Evolutionary conservation across 495 filamentous ascomycete genomes (phyloP), one percentile per base, ranked within the genome.

Genomic region (Pseudevernia furfuracea): DNA sequence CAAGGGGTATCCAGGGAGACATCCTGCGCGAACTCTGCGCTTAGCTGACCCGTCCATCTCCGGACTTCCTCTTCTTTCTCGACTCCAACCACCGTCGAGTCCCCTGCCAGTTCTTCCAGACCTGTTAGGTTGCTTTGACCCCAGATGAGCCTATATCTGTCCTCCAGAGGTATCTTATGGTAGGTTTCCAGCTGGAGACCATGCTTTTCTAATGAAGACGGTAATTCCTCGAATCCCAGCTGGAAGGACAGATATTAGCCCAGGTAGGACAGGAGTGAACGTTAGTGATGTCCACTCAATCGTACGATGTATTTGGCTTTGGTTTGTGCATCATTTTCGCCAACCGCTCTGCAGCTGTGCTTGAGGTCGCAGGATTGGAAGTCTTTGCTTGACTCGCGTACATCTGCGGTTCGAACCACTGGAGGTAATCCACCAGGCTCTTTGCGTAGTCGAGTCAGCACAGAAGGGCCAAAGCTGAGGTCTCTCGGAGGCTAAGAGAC

Each of bases 381-480:
- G 36, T 39, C 25, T 9, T 23, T n/a, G 36, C 56, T 17, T 32
- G 10, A 37, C 12, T 14, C 3, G 36, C n/a, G 21, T 25, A 34
- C 7, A 19, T 9, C 34, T 62, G 7, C 9, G 21, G 17, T 34
- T 62, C 60, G 52, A 62, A 30, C 46, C 46, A 62, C 28, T 62
- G 60, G 25, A 62, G 60, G 28, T 38, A n/a, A 55, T 48, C 60
- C 44, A 55, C 46, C 44, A 30, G 32, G 44, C 19, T 62, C 60
- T 61, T 38, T 58, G 38, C 36, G 21, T 17, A 23, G 21, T 37
- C 14, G 38, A 39, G 34, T n/a, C 56, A n/a, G n/a, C n/a, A n/a
- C n/a, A n/a, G n/a, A n/a, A n/a, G n/a, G n/a, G n/a, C n/a, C n/a
- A n/a, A n/a, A n/a, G n/a, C n/a, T n/a, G n/a, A n/a, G n/a, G n/a